phyloP scores from a whole-genome alignment of 495 filamentous ascomycete species.

The Clohesyomyces aquaticus region DNA sequence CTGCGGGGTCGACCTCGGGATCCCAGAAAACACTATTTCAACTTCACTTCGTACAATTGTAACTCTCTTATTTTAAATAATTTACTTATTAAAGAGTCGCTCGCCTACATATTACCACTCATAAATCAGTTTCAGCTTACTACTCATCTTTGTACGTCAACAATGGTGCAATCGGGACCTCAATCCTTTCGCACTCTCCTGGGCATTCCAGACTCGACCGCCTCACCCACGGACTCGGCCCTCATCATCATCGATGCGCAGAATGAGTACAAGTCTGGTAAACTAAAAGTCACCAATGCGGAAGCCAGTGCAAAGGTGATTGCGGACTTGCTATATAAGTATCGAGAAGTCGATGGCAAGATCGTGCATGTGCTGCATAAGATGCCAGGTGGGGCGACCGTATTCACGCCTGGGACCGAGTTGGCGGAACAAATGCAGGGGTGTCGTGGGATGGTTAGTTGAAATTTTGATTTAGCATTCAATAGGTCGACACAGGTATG shows the following conservation, averaged over 20 bases:
- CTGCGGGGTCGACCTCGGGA: too few relatives aligned
- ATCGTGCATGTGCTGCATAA: constrained; percentile 63
- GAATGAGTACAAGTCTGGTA: constrained; percentile 62
- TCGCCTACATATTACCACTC: too few relatives aligned
- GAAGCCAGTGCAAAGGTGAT: constrained; percentile 53
- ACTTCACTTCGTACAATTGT: not conserved
- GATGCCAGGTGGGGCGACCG: constrained; percentile 59
- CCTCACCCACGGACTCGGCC: constrained; percentile 56
- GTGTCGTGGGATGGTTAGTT: too few relatives aligned
- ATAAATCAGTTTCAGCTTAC: too few relatives aligned
- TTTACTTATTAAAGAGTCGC: too few relatives aligned
- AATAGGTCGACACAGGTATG: too few relatives aligned
- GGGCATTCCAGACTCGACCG: constrained; percentile 54
- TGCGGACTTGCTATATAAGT: constrained; percentile 54
- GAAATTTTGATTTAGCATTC: too few relatives aligned
- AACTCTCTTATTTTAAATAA: not conserved
- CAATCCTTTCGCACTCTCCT: constrained; percentile 58
- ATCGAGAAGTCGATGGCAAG: constrained; percentile 54
- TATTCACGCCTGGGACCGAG: constrained; percentile 61
- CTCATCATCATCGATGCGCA: constrained; percentile 70
- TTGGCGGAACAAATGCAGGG: constrained; percentile 60
- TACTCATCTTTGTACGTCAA: too few relatives aligned
- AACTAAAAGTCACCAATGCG: constrained; percentile 57
- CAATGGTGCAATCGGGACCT: too few relatives aligned
- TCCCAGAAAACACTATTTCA: not conserved